phyloP scores from a whole-genome alignment of 106 monocot species.

The Apostasia shenzhenica region DNA sequence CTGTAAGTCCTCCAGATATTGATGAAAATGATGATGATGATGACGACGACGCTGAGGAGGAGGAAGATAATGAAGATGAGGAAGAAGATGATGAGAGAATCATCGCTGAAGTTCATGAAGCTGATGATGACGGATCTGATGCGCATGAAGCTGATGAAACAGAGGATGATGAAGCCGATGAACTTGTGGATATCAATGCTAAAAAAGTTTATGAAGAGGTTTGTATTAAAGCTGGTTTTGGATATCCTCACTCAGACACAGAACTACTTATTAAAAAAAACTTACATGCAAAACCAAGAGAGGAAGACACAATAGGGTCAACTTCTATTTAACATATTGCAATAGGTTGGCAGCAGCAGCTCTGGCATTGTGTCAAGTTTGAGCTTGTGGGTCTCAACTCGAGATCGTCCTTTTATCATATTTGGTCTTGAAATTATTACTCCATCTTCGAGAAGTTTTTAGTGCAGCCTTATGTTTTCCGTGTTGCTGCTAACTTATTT shows the following conservation, averaged over 20 bases:
- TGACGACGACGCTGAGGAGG: conserved; percentile 10
- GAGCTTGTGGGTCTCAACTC: no score
- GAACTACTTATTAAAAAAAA: no score
- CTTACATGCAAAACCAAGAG: no score
- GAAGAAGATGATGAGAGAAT: conserved; percentile 11
- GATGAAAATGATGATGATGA: conserved; percentile 23
- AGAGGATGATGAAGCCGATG: neutral
- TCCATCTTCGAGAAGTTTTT: neutral
- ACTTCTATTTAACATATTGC: neutral
- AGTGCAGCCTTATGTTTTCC: neutral
- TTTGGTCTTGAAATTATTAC: neutral
- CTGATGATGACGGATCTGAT: neutral
- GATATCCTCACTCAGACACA: conserved; percentile 2
- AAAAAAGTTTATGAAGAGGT: neutral
- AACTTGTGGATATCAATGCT: neutral
- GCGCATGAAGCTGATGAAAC: conserved; percentile 1
- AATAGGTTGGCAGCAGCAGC: neutral
- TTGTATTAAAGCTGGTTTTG: conserved; percentile 4
- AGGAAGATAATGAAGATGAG: conserved; percentile 23
- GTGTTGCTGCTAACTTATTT: neutral
- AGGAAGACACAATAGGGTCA: neutral
- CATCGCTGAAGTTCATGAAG: neutral
- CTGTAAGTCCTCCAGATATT: neutral
- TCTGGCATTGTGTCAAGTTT: no score
- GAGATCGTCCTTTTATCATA: no score